Evolutionary conservation across 1,139 yeast species (phyloP).

Genomic region (Arxiozyma telluris): DNA sequence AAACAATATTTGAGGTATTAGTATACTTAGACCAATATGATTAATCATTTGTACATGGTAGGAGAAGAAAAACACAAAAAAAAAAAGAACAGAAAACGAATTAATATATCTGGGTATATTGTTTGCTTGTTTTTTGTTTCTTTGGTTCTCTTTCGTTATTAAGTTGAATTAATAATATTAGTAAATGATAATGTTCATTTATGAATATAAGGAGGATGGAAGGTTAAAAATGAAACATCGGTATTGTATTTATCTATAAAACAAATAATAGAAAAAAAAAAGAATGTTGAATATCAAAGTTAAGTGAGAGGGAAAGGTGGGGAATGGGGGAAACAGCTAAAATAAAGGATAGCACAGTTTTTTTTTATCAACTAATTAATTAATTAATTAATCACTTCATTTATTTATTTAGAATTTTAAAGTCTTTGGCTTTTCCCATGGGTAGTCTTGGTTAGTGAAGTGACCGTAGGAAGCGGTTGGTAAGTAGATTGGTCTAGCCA

Average conservation of each 20-base stretch:
- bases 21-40: neutral
- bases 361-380: too few relatives aligned
- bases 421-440: constrained; percentile 97
- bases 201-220: neutral
- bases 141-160: constrained; percentile 3
- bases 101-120: neutral
- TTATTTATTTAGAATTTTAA: constrained; percentile 49
- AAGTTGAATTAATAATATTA: constrained; percentile 7
- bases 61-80: too few relatives aligned
- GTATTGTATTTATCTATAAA: neutral
- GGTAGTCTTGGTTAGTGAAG: constrained; percentile 96
- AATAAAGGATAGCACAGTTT: neutral
- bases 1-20: neutral
- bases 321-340: neutral
- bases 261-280: neutral
- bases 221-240: neutral
- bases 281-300: neutral
- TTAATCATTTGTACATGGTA: too few relatives aligned
- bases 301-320: too few relatives aligned
- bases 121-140: too few relatives aligned
- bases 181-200: neutral
- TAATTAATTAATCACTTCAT: neutral
- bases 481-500: constrained; percentile 98
- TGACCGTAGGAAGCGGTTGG: constrained; percentile 99
- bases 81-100: neutral